Evolutionary conservation across 2,329 filamentous ascomycete genomes (phyloP).

Genomic region (Chalaropsis ovoidea): DNA sequence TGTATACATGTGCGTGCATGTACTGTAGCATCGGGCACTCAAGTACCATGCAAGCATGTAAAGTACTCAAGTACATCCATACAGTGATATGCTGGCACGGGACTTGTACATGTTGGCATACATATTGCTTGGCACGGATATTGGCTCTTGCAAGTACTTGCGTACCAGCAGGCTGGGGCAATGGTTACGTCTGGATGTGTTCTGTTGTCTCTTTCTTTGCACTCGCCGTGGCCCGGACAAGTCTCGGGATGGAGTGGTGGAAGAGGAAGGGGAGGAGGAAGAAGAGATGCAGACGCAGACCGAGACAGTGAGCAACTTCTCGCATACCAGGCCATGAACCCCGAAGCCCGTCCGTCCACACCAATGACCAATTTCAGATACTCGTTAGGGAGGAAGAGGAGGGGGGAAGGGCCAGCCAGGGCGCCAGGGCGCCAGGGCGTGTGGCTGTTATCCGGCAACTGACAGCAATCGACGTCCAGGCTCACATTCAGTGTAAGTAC

Average conservation of each 20-base stretch:
- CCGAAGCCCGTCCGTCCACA: background rate
- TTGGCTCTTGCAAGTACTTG: background rate
- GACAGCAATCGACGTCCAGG: background rate
- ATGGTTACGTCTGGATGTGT: background rate
- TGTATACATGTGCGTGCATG: background rate
- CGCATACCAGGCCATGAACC: background rate
- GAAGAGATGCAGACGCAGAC: too few relatives aligned
- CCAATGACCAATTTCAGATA: background rate
- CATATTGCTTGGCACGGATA: background rate
- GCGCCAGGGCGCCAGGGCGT: background rate
- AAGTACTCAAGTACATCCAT: too few relatives aligned
- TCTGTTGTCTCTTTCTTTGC: background rate
- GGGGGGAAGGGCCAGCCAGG: background rate
- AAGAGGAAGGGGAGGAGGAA: too few relatives aligned
- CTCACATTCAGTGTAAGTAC: background rate
- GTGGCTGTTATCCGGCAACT: background rate
- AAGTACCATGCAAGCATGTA: slow-evolving; percentile 2
- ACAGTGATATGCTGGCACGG: background rate
- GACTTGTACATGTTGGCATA: background rate
- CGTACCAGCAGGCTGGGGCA: slow-evolving; percentile 7
- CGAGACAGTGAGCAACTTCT: too few relatives aligned
- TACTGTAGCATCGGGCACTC: background rate
- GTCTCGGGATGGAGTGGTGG: slow-evolving; percentile 1
- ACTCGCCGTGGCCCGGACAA: background rate
- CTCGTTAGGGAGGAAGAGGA: background rate